Conservation (phyloP, 106 monocot genomes). For the Platanthera zijinensis region DNA sequence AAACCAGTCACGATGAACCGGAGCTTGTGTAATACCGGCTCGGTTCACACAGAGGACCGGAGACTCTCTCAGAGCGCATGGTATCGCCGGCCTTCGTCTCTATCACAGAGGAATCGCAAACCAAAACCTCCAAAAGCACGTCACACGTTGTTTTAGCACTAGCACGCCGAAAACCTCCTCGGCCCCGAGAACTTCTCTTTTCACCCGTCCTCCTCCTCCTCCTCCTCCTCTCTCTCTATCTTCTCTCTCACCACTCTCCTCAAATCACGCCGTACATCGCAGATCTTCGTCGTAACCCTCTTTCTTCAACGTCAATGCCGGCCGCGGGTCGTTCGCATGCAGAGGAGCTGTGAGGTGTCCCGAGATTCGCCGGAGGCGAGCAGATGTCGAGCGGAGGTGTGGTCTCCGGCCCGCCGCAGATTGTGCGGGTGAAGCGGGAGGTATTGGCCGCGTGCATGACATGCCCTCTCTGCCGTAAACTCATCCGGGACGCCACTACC, state of each 20-base stretch:
- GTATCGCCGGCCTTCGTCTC: slow-evolving; percentile 4
- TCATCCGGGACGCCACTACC: slow-evolving; percentile 82
- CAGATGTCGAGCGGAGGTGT: background rate
- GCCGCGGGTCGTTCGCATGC: slow-evolving; percentile 1
- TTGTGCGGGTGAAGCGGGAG: slow-evolving; percentile 59
- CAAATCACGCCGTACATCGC: background rate
- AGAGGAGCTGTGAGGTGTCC: background rate
- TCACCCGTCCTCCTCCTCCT: background rate
- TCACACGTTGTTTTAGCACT: slow-evolving; percentile 7
- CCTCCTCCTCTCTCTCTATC: background rate
- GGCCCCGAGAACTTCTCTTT: background rate
- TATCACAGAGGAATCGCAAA: background rate
- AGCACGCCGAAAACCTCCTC: background rate
- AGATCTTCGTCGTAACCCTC: slow-evolving; percentile 12
- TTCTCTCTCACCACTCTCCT: background rate
- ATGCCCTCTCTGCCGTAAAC: slow-evolving; percentile 70
- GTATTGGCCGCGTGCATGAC: slow-evolving; percentile 51
- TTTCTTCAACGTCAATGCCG: slow-evolving; percentile 4
- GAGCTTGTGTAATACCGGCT: background rate
- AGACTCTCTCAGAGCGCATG: background rate
- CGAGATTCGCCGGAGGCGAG: background rate
- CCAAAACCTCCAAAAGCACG: background rate
- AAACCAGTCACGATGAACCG: background rate
- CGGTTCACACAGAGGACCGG: background rate
- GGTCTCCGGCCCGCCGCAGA: slow-evolving; percentile 4